Percentiles rank a stretch among this genome's conserved stretches.
phyloP scores from a whole-genome alignment of 2,329 filamentous ascomycete species.

The Phyllachora maydis region DNA sequence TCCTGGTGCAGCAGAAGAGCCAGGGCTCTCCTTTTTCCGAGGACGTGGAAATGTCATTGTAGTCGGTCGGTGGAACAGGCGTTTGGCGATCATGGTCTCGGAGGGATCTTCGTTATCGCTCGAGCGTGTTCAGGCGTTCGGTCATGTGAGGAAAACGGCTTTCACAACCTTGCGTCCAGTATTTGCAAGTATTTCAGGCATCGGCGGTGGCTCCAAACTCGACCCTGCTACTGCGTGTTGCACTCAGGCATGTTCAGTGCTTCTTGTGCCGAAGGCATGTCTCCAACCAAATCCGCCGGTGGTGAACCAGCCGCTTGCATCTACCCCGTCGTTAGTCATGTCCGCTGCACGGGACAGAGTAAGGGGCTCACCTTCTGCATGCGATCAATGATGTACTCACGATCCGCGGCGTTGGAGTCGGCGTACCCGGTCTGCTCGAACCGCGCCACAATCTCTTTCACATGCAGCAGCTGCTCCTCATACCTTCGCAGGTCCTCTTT shows the following conservation, averaged over 20 bases:
- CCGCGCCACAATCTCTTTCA: slow-evolving; percentile 68
- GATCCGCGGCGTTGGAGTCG: slow-evolving; percentile 61
- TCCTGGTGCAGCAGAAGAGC: slow-evolving; percentile 25
- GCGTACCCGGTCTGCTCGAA: slow-evolving; percentile 71
- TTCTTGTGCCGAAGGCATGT: slow-evolving; percentile 69
- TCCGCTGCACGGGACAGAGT: not conserved
- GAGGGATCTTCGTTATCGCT: too few relatives aligned
- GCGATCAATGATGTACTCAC: slow-evolving; percentile 85
- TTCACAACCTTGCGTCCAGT: too few relatives aligned
- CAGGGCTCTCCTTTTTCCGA: slow-evolving; percentile 10
- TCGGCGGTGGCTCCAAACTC: too few relatives aligned
- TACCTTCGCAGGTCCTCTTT: slow-evolving; percentile 62
- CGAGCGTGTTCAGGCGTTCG: too few relatives aligned
- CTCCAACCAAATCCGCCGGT: slow-evolving; percentile 75
- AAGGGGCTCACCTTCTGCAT: slow-evolving; percentile 70
- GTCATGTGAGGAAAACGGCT: too few relatives aligned
- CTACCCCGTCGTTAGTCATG: too few relatives aligned
- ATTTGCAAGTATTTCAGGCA: too few relatives aligned
- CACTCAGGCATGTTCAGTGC: slow-evolving; percentile 39
- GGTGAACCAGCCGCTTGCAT: slow-evolving; percentile 95
- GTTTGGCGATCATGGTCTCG: too few relatives aligned
- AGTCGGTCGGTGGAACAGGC: too few relatives aligned
- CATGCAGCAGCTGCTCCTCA: slow-evolving; percentile 57
- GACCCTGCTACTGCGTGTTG: slow-evolving; percentile 36
- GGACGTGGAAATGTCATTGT: slow-evolving; percentile 24